Base-by-base conservation (phyloP, 441 rosid species). In the Omphalea diandra region DNA sequence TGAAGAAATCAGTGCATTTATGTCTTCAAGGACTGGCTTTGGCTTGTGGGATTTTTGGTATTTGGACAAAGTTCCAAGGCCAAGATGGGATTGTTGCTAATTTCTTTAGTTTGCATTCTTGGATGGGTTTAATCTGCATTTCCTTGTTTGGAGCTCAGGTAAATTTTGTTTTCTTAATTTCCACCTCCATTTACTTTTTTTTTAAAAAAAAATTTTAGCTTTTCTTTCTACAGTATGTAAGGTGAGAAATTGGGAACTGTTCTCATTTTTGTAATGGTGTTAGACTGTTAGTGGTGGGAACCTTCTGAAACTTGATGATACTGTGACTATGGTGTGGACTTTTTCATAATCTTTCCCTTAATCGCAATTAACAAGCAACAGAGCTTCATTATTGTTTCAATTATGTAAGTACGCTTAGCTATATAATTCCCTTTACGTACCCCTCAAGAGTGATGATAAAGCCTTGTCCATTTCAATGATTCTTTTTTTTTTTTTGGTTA, bases 71-170 rank as follows among this genome's bases (percentile, higher is more conserved):
- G 79, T 93, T 93, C 61, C 93, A 82, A 24, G 82, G 82, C 17
- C 54, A 78, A 33, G 72, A 79, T 27, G 98, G 98, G 27, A 40
- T 89, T 60, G 76, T 88, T 53, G 89, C 93, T 41, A 91, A 93
- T 78, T 93, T 93, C 86, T 91, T 80, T 49, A 89, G 88, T 71
- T 85, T 93, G 67, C 98, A 93, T 86, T 93, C 97, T 80, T 93
- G 97, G 98, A 90, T 91, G 94, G 98, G 98, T 55, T 81, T 93
- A 73, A 69, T 85, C 83, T 93, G 94, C 76, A 70, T 93, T 74
- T 85, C 79, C 80, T 82, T 93, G 81, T 93, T 91, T 76, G 88
- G 83, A 70, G 89, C 90, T 56, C 98, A 93, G 97, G 97, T 91
- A n/a, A n/a, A n/a, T 65, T 53, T 76, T 3, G 50, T 33, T 31